Evolutionary conservation across 345 rosid species (phyloP), one percentile per base, ranked within the genome.

Genomic region (Geranium brycei): DNA sequence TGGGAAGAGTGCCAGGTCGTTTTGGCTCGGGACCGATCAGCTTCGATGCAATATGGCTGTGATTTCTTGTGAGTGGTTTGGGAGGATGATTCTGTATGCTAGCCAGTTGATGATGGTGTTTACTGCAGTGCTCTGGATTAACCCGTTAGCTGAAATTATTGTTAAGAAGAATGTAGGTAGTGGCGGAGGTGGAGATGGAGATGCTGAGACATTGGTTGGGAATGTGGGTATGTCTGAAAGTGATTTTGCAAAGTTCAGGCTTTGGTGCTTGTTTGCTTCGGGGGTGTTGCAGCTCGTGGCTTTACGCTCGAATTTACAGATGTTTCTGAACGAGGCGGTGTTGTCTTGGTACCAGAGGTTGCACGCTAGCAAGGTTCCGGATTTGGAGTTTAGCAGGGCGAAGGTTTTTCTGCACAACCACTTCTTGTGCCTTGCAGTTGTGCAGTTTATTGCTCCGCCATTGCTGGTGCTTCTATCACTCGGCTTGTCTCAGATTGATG

Each of bases 1-100:
- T 0, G 80, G 79, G 55, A 89, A 89, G 82, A 80, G 73, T 71
- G 96, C 91, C 2, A 64, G 96, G 62, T 80, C 93, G 5, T 85
- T 92, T 76, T 89, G 98, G 96, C 81, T 92, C 18, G 98, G 96
- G 16, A 89, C 96, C 6, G 95, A 92, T 83, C 98, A 89, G 79
- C 65, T 86, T 66, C 75, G 88, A 38, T 81, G 79, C 10, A 81
- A 82, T 59, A 67, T 92, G 67, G 71, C 79, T 0, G 86, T 89
- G 59, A 79, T 92, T 31, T 84, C 83, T 58, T 87, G 93, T 70
- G 98, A 93, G 66, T 87, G 87, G 91, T 80, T 92, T 3, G 87
- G 77, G 55, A 83, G 96, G 67, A 77, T 71, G 80, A 59, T 85
- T 63, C 79, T 92, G 0, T 87, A 81, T 61, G 78, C 72, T 2